Base-by-base conservation (phyloP, 2,329 filamentous ascomycete genomes). In the Coleophoma cylindrospora region DNA sequence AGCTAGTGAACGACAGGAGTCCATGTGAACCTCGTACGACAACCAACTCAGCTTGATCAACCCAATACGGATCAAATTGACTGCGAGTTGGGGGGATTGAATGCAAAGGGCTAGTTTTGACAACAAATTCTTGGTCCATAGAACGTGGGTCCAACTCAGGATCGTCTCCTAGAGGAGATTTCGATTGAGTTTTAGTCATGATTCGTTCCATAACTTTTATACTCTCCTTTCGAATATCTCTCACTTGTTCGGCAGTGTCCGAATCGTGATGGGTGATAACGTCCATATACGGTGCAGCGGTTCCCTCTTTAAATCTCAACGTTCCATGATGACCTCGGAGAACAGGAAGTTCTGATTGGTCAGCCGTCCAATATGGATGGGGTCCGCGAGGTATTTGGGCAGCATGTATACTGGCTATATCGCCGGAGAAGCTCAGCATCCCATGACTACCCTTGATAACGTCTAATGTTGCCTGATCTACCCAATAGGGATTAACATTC, bases 381-480 rank as follows among this genome's bases (percentile, higher is more conserved):
- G 36, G 15, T 32, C 15, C 12, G 15, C 41, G 41, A 32, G 27
- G 11, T 12, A 13, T 21, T 34, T 43, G 12, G 12, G 43, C 49
- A 5, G 41, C 45, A 5, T 44, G 15, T 13, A 48, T 9, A 3
- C 15, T 15, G 17, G 33, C 49, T 21, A 40, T 45, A 14, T 44
- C 13, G 10, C 15, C 13, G 32, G 12, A 34, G 34, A 51, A 51
- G n/a, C 15, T 19, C 2, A 51, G 45, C n/a, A 17, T 40, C 27
- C 49, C 49, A 34, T 50, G 49, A 34, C 32, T 38, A 13, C 49
- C 49, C 19, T 33, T 43, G 4, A 48, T 14, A 8, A 45, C 2
- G 7, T 21, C n/a, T 2, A 51, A 32, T 6, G 45, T 48, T 2
- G 17, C 38, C 45, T 51, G 49, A 34, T 51, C 45, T 9, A 51